Conservation (phyloP, 2,329 filamentous ascomycete species). For the Furcasterigmium furcatum region DNA sequence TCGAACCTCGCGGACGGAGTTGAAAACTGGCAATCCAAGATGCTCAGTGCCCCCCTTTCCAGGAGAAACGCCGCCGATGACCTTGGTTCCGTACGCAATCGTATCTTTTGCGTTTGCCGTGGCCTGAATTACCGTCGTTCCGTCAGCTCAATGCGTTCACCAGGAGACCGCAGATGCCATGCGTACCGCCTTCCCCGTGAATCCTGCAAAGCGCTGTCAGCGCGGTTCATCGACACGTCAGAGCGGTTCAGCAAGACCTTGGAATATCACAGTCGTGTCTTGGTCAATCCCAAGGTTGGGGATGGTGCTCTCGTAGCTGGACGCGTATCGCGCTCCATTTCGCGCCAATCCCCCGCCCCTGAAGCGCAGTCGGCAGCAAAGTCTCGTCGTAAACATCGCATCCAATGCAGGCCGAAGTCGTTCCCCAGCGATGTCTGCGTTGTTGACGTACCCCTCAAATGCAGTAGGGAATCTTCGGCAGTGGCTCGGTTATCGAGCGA, state of each 20-base stretch:
- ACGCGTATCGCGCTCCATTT: too few species aligned
- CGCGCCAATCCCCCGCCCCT: too few species aligned
- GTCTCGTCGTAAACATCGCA: too few species aligned
- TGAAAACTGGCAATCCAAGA: slow-evolving; percentile 30
- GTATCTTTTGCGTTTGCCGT: slow-evolving; percentile 33
- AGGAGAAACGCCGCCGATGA: slow-evolving; percentile 34
- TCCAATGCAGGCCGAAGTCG: too few species aligned
- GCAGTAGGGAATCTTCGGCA: too few species aligned
- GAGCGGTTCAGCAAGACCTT: slow-evolving; percentile 21
- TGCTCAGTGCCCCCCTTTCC: slow-evolving; percentile 28
- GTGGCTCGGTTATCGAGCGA: too few species aligned
- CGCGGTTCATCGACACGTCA: too few species aligned
- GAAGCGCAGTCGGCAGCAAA: too few species aligned
- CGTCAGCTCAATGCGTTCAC: background rate
- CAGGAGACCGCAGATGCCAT: background rate
- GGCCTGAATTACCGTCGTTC: slow-evolving; percentile 21
- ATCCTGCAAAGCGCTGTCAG: slow-evolving; percentile 19
- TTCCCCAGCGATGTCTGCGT: too few species aligned
- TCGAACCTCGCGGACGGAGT: slow-evolving; percentile 26
- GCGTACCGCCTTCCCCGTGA: slow-evolving; percentile 32
- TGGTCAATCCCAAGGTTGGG: slow-evolving; percentile 21
- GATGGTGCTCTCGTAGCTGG: slow-evolving; percentile 23
- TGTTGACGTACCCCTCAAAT: too few species aligned
- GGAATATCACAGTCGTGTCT: slow-evolving; percentile 29
- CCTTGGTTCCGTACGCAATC: slow-evolving; percentile 31